Evolutionary conservation across 2,329 filamentous ascomycete genomes (phyloP), one percentile per base, ranked within the genome.

Genomic region (Fusarium nanum): DNA sequence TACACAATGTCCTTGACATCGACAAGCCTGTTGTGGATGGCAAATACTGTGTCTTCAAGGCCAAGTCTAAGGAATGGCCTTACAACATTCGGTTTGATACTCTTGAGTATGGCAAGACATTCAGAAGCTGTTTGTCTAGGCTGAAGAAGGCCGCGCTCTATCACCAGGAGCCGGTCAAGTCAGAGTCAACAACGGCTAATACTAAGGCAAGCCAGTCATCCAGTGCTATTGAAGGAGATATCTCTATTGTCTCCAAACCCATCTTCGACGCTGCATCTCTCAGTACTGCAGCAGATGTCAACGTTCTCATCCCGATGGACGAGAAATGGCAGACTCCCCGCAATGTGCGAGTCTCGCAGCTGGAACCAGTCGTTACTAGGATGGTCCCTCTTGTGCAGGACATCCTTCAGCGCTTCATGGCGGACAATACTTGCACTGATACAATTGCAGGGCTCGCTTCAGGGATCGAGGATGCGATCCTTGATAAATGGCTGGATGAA

Each of bases 381-480:
- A 48, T 74, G 6, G 44, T 65, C 2, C 20, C 16, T 8, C 37
- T 72, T 4, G 42, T 75, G 1, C 41, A 52, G 9, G 53, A 53
- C 18, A 50, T 66, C 18, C 34, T 71, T 2, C 42, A 16, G 2
- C 57, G 75, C 6, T 58, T 73, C 11, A 28, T 28, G 1, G 27
- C 27, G 27, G 27, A 28, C 27, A 1, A 28, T 1, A 28, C 2
- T 28, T 28, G 27, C 27, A 28, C 27, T 6, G 27, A 28, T 12
- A 68, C 73, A 7, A 37, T 77, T 10, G 44, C 25, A 6, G 75
- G 70, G 3, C 71, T 79, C 12, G 70, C 76, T 16, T 41, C 25
- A 6, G 75, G 70, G 3, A 72, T 79, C 11, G 70, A 76, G 22
- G 73, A 78, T 8, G 69, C 67, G 0, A 68, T 75, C 5, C 64